phyloP scores from a whole-genome alignment of 129 eudicot genomes.

The Silybum marianum region DNA sequence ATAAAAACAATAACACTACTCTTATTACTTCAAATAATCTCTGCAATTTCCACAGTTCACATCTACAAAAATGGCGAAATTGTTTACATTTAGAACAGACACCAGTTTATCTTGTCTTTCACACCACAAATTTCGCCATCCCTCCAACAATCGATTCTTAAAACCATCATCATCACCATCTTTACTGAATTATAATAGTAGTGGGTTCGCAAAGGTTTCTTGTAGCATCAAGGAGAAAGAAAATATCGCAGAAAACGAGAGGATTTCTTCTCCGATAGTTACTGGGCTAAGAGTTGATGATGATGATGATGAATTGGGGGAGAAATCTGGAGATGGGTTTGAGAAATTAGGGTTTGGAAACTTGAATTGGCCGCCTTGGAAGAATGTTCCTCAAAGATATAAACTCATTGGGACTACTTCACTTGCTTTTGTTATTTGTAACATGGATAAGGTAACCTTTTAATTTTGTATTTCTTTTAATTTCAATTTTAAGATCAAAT shows the following conservation, averaged over 20 bases:
- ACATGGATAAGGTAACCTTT: slow-evolving; percentile 87
- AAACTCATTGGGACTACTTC: slow-evolving; percentile 93
- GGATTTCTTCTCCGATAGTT: slow-evolving; percentile 29
- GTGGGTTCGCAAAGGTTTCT: slow-evolving; percentile 43
- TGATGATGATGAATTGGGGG: slow-evolving; percentile 45
- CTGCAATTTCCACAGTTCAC: slow-evolving; percentile 10
- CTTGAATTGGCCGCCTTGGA: slow-evolving; percentile 82
- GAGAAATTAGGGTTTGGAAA: slow-evolving; percentile 52
- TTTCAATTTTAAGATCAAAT: background rate
- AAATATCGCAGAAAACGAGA: slow-evolving; percentile 41
- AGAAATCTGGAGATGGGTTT: slow-evolving; percentile 29
- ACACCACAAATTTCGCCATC: slow-evolving; percentile 34
- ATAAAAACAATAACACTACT: background rate
- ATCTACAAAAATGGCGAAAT: slow-evolving; percentile 51
- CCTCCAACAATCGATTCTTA: slow-evolving; percentile 22
- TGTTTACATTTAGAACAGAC: slow-evolving; percentile 40
- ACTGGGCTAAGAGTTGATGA: slow-evolving; percentile 52
- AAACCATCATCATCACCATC: slow-evolving; percentile 28
- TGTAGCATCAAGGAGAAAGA: slow-evolving; percentile 65
- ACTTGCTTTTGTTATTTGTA: slow-evolving; percentile 88
- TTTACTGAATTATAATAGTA: slow-evolving; percentile 5
- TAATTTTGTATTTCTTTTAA: background rate
- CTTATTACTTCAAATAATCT: background rate
- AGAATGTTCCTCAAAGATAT: slow-evolving; percentile 78
- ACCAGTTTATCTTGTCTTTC: slow-evolving; percentile 38